Conservation (phyloP, 768 basidiomycete species). For the Hypsizygus marmoreus region DNA sequence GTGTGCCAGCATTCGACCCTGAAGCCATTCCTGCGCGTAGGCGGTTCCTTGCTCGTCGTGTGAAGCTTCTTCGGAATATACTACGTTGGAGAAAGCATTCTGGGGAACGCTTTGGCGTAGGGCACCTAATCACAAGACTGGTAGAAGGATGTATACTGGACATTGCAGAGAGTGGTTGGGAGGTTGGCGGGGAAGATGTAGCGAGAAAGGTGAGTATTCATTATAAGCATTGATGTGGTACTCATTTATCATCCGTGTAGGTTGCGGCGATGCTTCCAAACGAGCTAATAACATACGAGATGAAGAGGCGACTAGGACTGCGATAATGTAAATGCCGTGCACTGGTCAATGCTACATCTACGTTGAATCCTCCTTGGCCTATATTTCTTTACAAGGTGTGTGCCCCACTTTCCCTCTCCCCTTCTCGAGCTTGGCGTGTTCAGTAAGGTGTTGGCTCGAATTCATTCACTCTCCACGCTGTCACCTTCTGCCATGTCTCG, state of each 20-base stretch:
- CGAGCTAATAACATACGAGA: constrained; percentile 30
- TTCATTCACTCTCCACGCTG: constrained; percentile 33
- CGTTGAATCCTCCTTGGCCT: too few species aligned
- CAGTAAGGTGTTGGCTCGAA: constrained; percentile 38
- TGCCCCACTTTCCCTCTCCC: neutral
- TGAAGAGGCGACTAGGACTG: constrained; percentile 24
- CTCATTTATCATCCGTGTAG: constrained; percentile 21
- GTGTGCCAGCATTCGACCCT: constrained; percentile 65
- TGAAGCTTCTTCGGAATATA: constrained; percentile 76
- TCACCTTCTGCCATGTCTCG: constrained; percentile 38
- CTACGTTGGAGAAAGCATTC: constrained; percentile 76
- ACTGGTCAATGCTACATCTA: too few species aligned
- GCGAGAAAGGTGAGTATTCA: constrained; percentile 53
- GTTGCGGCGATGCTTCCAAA: constrained; percentile 36
- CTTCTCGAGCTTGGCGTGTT: constrained; percentile 8
- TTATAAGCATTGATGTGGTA: constrained; percentile 5
- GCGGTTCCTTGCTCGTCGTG: constrained; percentile 64
- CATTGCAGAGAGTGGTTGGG: constrained; percentile 80
- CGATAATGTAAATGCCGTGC: constrained; percentile 3
- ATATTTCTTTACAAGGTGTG: neutral
- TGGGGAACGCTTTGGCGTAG: constrained; percentile 60
- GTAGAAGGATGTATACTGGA: constrained; percentile 62
- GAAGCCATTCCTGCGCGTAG: constrained; percentile 70
- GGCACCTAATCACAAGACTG: constrained; percentile 53
- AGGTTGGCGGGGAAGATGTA: constrained; percentile 77